Evolutionary conservation across 129 eudicot genomes (phyloP), one percentile per base, ranked within the genome.

Genomic region (Glebionis coronaria): DNA sequence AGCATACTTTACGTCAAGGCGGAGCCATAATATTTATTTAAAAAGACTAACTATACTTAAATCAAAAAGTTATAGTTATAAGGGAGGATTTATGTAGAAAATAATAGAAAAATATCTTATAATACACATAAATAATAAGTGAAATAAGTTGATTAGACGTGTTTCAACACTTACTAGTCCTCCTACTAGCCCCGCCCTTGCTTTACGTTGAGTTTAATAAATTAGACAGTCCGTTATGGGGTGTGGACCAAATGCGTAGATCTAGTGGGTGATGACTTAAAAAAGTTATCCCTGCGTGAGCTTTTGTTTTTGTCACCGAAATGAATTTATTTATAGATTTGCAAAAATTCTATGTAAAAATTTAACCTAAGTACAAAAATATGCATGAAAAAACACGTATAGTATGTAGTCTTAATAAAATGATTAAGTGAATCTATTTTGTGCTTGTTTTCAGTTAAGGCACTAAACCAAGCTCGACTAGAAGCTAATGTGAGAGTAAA

Each of bases 401-500:
- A 12, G 53, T 47, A 14, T 54, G 15, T 59, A 59, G 21, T 62
- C 12, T 62, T 9, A 53, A 20, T 38, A 63, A 44, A 63, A 10
- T 40, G 6, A 35, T 35, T 21, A 58, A 3, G 16, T 10, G 9
- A 56, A 25, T 55, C 5, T 5, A 20, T 49, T 71, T 14, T 45
- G 14, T 65, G 47, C 7, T 59, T 68, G 11, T 60, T 45, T 23
- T 52, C 19, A 91, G 97, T 77, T 38, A 91, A 87, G 67, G 95
- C 62, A 19, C 65, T 92, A 76, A 92, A 92, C 65, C 83, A 88
- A 76, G 88, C 96, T 1, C 65, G 96, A 23, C 23, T 92, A 53
- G 96, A 88, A 79, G 98, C 98, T 35, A 83, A 78, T 38, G 79
- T 85, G 0, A 75, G 90, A 58, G 82, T 68, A 1, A 57, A 77